Conservation (phyloP, 305 asterid genomes). For the Caryopteris hybrid region DNA sequence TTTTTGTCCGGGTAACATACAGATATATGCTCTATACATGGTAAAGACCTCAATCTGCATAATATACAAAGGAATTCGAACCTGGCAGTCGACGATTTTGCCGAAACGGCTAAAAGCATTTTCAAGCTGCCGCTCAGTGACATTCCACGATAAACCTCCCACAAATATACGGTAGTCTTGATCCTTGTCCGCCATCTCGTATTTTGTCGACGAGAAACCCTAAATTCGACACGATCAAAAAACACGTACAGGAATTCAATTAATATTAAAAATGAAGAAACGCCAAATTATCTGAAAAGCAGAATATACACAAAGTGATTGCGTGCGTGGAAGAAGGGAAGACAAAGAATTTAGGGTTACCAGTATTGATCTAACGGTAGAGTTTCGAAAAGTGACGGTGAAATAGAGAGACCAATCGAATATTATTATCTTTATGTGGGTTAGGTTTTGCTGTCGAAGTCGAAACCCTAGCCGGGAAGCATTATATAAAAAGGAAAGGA, state of each 20-base stretch:
- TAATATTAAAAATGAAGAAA: neutral
- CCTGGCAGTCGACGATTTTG: conserved; percentile 86
- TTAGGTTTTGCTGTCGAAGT: neutral
- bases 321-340: neutral
- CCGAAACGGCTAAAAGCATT: conserved; percentile 79
- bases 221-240: conserved; percentile 3
- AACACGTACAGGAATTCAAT: neutral
- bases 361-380: neutral
- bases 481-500: no score
- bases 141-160: conserved; percentile 84
- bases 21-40: no score
- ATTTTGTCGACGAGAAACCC: neutral
- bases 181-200: conserved; percentile 72
- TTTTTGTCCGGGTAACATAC: no score
- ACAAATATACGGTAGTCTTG: conserved; percentile 79
- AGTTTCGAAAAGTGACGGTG: neutral
- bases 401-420: neutral
- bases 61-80: conserved; percentile 14
- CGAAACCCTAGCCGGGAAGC: neutral
- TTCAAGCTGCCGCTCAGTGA: conserved; percentile 90
- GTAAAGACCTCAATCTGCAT: no score
- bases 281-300: neutral
- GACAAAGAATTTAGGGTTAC: conserved; percentile 12
- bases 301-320: neutral
- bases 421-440: neutral